Conservation (phyloP, 1,284 basidiomycete species). For the Irpex sp. region DNA sequence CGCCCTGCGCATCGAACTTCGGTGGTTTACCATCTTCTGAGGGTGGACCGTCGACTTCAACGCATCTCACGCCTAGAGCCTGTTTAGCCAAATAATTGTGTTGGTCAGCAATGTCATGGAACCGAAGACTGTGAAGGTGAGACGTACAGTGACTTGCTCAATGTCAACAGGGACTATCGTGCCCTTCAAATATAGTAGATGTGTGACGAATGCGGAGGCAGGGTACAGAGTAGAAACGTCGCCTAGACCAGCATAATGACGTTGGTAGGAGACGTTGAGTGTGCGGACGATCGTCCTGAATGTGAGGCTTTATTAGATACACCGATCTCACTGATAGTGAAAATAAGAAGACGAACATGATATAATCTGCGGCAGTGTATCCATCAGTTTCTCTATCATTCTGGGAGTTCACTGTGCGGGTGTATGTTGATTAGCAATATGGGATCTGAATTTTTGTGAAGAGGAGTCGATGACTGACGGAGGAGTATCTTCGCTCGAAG, state of each 20-base stretch:
- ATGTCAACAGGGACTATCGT: conserved; percentile 62
- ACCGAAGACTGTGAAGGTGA: background rate
- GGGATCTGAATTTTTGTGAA: too few species aligned
- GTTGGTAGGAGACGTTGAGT: conserved; percentile 62
- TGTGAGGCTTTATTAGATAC: background rate
- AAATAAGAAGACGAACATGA: conserved; percentile 44
- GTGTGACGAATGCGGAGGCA: conserved; percentile 75
- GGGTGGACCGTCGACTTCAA: conserved; percentile 33
- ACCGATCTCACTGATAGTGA: background rate
- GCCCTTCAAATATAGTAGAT: conserved; percentile 75
- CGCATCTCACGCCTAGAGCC: conserved; percentile 61
- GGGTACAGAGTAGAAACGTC: conserved; percentile 62
- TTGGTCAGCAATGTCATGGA: conserved; percentile 6
- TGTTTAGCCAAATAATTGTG: conserved; percentile 22
- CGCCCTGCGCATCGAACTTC: conserved; percentile 48
- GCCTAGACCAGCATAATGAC: conserved; percentile 42
- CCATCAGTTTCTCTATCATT: conserved; percentile 92
- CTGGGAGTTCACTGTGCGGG: conserved; percentile 84
- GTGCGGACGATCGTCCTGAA: conserved; percentile 66
- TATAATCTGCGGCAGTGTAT: conserved; percentile 84
- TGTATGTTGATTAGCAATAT: too few species aligned
- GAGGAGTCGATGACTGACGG: conserved; percentile 41
- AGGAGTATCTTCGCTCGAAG: conserved; percentile 84
- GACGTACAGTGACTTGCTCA: conserved; percentile 56
- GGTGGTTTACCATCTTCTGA: conserved; percentile 25